Evolutionary conservation across 2,329 filamentous ascomycete genomes (phyloP), one percentile per base, ranked within the genome.

Genomic region (Aureobasidium sp.): DNA sequence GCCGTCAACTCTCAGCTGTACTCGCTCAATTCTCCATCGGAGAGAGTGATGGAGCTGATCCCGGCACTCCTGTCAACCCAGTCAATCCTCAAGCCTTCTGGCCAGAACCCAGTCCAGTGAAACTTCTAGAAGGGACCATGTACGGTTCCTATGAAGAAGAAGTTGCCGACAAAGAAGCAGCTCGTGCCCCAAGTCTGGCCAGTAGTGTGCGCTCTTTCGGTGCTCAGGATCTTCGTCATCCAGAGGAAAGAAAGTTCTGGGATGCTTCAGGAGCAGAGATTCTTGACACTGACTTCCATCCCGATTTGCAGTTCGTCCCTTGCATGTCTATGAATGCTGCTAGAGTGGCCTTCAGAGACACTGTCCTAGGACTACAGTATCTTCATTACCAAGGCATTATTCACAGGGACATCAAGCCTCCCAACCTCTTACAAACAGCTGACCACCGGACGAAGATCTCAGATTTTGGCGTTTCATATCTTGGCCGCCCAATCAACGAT

Each of bases 391-490:
- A 80, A 64, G 75, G 76, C n/a, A 97, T 99, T 62, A 82, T 99
- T 21, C 94, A 99, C 54, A 65, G 71, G 11, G 71, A 73, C 61
- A 73, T 73, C 71, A 83, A 85, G 54, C 78, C 78, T 19, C 92
- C 93, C 38, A 97, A 97, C 71, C 80, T 99, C 7, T 79, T 99
- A 7, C 91, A 93, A 78, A 95, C 90, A 54, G 85, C 79, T 67
- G 87, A 91, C 64, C 86, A 92, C 67, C 85, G 87, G 15, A 90
- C 96, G 69, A 99, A 99, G 78, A 99, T 99, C 63, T 97, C 94
- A 5, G 94, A 99, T 70, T 99, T 99, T 76, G 94, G 94, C 33
- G 94, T 99, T 1, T 99, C 94, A 1, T 99, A 97, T 73, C 90
- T 99, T 64, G 94, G 94, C 29, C 85, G 90, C 54, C 90, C 90